Conservation (phyloP, 345 rosid species). For the Eutrema yunnanense region DNA sequence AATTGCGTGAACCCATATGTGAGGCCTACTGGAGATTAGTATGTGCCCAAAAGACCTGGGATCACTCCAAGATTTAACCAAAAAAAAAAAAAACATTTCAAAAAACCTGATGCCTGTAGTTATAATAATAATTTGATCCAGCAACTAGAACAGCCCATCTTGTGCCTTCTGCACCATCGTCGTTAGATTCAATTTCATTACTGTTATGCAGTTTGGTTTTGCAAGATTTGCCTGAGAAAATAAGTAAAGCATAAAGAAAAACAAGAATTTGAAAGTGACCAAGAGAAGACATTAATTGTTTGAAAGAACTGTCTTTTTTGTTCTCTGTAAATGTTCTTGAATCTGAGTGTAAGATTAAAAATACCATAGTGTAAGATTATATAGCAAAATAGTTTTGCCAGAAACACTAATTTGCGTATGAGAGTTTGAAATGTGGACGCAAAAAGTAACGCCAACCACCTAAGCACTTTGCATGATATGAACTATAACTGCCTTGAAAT, state of each 20-base stretch:
- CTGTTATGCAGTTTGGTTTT: neutral
- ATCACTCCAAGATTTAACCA: too few relatives aligned
- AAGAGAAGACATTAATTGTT: slow-evolving; percentile 16
- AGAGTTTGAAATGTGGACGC: slow-evolving; percentile 9
- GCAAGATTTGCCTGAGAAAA: slow-evolving; percentile 17
- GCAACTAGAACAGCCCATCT: slow-evolving; percentile 76
- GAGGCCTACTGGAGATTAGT: too few relatives aligned
- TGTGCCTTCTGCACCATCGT: slow-evolving; percentile 25
- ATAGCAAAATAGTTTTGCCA: neutral
- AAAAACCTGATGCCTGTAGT: slow-evolving; percentile 75
- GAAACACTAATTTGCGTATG: neutral
- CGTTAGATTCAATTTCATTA: neutral
- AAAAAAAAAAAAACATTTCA: too few relatives aligned
- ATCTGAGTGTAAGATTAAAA: neutral
- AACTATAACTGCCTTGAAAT: slow-evolving; percentile 18
- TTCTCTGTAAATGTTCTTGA: neutral
- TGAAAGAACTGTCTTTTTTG: neutral
- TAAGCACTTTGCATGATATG: slow-evolving; percentile 1
- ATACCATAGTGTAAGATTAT: neutral
- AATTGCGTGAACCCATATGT: too few relatives aligned
- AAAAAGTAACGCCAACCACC: slow-evolving; percentile 26
- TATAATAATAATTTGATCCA: slow-evolving; percentile 42
- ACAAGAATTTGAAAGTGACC: slow-evolving; percentile 17
- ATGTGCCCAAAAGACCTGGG: too few relatives aligned
- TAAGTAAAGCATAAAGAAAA: slow-evolving; percentile 11